phyloP scores from a whole-genome alignment of 148 eudicot species.

The Arbutus unedo region DNA sequence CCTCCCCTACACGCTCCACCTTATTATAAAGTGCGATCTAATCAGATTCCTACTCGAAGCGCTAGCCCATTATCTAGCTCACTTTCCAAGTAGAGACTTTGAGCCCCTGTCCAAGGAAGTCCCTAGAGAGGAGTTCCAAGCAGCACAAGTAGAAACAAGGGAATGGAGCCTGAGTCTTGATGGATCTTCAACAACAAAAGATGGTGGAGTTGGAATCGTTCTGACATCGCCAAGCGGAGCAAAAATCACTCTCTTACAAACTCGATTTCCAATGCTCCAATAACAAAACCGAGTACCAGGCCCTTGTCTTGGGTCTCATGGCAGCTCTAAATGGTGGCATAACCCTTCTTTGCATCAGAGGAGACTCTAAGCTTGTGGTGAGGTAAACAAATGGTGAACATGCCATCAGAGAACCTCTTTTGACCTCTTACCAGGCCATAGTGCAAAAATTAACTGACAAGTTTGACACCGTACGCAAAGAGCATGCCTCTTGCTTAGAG shows the following conservation, averaged over 20 bases:
- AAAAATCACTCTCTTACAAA: neutral
- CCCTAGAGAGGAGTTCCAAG: neutral
- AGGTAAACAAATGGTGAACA: neutral
- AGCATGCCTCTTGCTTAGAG: neutral
- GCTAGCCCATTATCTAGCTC: neutral
- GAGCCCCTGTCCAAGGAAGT: neutral
- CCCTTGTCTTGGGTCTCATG: neutral
- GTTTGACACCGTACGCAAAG: neutral
- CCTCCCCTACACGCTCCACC: neutral
- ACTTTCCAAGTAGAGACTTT: neutral
- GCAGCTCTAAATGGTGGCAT: neutral
- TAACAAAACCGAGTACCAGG: neutral
- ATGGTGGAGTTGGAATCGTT: neutral
- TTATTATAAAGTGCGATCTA: neutral
- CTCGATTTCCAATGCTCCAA: neutral
- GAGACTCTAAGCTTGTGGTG: neutral
- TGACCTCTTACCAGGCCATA: neutral
- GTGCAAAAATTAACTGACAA: neutral
- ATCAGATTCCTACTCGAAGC: neutral
- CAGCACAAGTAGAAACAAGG: neutral
- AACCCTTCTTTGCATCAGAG: neutral
- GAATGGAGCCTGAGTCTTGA: neutral
- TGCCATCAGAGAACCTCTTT: neutral
- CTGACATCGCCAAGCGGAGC: neutral
- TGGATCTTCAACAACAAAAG: neutral